Base-by-base conservation (phyloP, 805 yeast species). In the Metschnikowia baotianmanensis region DNA sequence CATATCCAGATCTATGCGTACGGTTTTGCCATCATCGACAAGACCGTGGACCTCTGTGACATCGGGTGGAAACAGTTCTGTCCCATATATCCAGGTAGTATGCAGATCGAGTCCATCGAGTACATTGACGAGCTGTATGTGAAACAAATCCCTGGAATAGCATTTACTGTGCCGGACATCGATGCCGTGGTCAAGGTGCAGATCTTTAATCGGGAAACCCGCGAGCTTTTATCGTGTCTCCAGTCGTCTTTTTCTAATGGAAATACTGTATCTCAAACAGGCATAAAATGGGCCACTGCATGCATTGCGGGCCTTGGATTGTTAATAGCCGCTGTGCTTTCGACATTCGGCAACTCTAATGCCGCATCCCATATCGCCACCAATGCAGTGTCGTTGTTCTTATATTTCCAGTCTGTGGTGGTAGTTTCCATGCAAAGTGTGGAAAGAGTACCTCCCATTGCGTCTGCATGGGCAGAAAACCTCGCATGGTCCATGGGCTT, bases 401-500 rank as follows among this genome's bases (percentile, higher is more conserved):
- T 82, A 37, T 90, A 90, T 64, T 90, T 89, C 75, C 97, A 90
- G 67, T 76, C 87, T 50, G 89, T 86, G 23, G 95, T 86, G 24
- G 79, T 89, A 37, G 80, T 89, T 31, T 72, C 83, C 21, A 86
- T 90, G 96, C 77, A 82, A 60, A 83, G 84, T 47, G 96, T 88
- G 34, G 87, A 83, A 55, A 71, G 83, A 43, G 82, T 86, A 5
- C 97, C 97, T 7, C 96, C 96, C 13, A 87, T 90, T 55, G 96
- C 96, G 7, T 75, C 85, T 10, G 81, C 96, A 8, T 90, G 97
- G 97, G 71, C 89, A 6, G 95, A 86, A 61, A 89, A 90, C 57
- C 71, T 90, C 56, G 89, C 88, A 21, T 90, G 97, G 97, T 86
- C 96, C 1, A 86, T 90, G 85, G 97, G 97, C 2, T 71, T 90